These are phyloP conservation scores for Cyclotella kingstonii DNA, from an alignment of 108 stramenopile species.

Conservation along the genomic window DNA sequence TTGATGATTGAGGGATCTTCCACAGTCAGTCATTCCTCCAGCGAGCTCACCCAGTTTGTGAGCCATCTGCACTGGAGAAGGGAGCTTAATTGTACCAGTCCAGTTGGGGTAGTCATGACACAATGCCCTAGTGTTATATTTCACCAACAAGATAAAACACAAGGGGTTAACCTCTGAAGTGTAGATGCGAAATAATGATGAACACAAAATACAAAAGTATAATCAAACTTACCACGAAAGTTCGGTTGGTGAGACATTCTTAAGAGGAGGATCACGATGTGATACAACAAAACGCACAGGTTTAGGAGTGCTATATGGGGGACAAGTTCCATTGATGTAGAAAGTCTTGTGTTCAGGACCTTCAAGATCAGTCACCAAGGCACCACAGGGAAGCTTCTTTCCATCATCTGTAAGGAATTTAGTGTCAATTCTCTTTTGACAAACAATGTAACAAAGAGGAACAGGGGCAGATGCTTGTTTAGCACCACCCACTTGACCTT, in stretches of 20 bases:
- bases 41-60: conserved; percentile 75
- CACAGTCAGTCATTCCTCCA: conserved; percentile 53
- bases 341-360: conserved; percentile 53
- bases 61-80: conserved; percentile 54
- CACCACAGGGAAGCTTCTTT: conserved; percentile 52
- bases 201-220: no score
- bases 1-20: conserved; percentile 39
- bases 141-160: not conserved
- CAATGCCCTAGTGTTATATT: conserved; percentile 11
- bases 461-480: conserved; percentile 10
- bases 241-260: conserved; percentile 30
- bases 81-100: conserved; percentile 66
- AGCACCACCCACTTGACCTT: conserved; percentile 12
- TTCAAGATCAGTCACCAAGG: conserved; percentile 53
- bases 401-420: conserved; percentile 56
- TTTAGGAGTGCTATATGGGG: conserved; percentile 60
- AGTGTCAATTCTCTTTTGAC: conserved; percentile 66
- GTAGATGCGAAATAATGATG: no score
- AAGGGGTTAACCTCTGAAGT: not conserved
- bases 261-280: conserved; percentile 40
- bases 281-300: conserved; percentile 58
- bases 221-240: conserved; percentile 51
- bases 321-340: conserved; percentile 63
- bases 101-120: conserved; percentile 76
- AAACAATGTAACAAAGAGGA: conserved; percentile 58